Evolutionary conservation across 352 stramenopile species (phyloP).

Genomic region (Phytophthora pisi): DNA sequence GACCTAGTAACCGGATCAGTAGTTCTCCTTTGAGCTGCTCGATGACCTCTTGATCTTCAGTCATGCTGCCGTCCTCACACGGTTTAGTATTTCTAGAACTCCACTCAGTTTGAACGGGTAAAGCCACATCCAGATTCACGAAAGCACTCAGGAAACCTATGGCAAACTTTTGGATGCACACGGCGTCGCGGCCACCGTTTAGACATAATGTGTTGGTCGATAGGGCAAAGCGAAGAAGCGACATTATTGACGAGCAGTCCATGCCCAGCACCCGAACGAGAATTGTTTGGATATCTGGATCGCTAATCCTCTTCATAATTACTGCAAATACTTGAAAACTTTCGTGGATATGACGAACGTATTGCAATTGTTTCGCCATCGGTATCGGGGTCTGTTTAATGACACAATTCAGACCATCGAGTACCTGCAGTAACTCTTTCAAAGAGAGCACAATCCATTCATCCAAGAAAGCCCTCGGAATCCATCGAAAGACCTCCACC

Average conservation of each 20-base stretch:
- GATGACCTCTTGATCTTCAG: slow-evolving; percentile 53
- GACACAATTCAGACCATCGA: slow-evolving; percentile 31
- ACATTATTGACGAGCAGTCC: slow-evolving; percentile 31
- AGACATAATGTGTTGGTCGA: slow-evolving; percentile 9
- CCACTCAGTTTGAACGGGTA: slow-evolving; percentile 32
- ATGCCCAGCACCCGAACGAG: slow-evolving; percentile 39
- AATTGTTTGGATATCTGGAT: slow-evolving; percentile 52
- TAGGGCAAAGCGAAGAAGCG: slow-evolving; percentile 35
- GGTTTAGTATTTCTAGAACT: slow-evolving; percentile 17
- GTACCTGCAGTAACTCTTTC: slow-evolving; percentile 50
- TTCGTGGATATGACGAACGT: slow-evolving; percentile 28
- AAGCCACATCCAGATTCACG: slow-evolving; percentile 40
- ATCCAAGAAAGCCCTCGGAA: slow-evolving; percentile 48
- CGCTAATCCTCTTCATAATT: slow-evolving; percentile 43
- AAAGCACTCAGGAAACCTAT: slow-evolving; percentile 47
- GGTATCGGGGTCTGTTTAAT: slow-evolving; percentile 23
- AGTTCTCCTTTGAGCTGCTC: slow-evolving; percentile 67
- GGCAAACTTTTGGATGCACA: slow-evolving; percentile 31
- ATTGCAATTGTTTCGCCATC: slow-evolving; percentile 1
- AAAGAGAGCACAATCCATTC: slow-evolving; percentile 63
- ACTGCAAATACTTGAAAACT: slow-evolving; percentile 43
- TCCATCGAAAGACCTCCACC: slow-evolving; percentile 41
- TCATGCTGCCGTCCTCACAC: slow-evolving; percentile 6
- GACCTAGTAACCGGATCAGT: slow-evolving; percentile 48
- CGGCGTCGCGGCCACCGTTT: slow-evolving; percentile 6